These are phyloP conservation scores for Neurospora africana DNA, from an alignment of 495 filamentous ascomycete species.

Conservation along the genomic window DNA sequence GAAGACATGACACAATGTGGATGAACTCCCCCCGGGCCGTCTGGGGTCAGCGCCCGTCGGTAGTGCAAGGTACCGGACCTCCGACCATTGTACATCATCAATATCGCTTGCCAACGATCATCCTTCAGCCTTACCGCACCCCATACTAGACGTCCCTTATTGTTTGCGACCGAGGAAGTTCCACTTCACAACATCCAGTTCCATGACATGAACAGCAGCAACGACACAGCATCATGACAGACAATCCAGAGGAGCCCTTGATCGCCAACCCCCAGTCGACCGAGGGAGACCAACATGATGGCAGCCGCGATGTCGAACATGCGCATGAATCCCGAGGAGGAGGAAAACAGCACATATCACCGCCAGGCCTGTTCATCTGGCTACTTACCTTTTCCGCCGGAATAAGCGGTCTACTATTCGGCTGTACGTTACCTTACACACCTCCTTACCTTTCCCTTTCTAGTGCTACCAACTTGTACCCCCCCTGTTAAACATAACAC, in stretches of 20 bases:
- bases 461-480: not conserved
- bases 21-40: not conserved
- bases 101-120: not conserved
- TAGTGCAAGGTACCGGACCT: not conserved
- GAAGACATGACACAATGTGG: not conserved
- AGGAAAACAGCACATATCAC: conserved; percentile 3
- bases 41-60: not conserved
- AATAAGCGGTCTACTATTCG: conserved; percentile 79
- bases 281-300: not conserved
- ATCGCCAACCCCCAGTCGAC: conserved; percentile 7
- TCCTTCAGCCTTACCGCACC: not conserved
- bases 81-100: not conserved
- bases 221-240: conserved; percentile 6
- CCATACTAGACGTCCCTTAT: not conserved
- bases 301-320: not conserved
- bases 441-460: not conserved
- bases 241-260: conserved; percentile 18
- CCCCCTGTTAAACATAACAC: not conserved
- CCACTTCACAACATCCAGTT: not conserved
- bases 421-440: conserved; percentile 52
- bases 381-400: conserved; percentile 68
- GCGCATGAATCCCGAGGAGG: not conserved
- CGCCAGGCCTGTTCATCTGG: conserved; percentile 50
- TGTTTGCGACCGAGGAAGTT: not conserved
- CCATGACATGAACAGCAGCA: not conserved